Base-by-base conservation (phyloP, 768 basidiomycete species). In the Boletus vinaceobasis region DNA sequence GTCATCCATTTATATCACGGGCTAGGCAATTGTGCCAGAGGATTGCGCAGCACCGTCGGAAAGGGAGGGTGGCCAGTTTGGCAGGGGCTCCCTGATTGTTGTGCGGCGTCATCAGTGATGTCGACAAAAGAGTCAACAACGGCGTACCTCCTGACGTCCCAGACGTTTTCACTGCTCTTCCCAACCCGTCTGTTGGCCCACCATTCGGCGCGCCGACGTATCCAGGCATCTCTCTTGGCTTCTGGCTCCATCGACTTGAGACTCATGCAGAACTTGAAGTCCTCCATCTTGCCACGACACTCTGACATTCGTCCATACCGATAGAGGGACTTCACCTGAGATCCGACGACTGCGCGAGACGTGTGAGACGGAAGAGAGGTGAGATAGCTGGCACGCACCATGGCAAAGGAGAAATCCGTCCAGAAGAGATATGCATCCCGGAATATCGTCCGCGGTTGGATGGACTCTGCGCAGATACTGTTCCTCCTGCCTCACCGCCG, bases 241-340 rank as follows among this genome's bases (percentile, higher is more conserved):
- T 94, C 93, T 15, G 85, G 84, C 49, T 87, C 80, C 71, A 90
- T 75, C 13, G 82, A 77, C 71, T 93, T 96, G 57, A 88, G 74
- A 56, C 85, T 87, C 76, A 96, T 75, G 73, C 96, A 99, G 71
- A 90, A 96, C 72, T 97, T 97, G 80, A 96, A 95, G 63, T 96
- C 94, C 54, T 92, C 86, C 66, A 86, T 79, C 68, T 96, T 94
- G 43, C 78, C 77, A 0, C 75, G 76, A 72, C 95, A 98, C 51
- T 84, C 81, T 0, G 82, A 73, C 57, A 81, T 76, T 52, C 84
- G 80, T 7, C 96, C 96, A 60, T 87, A 85, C 65, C 96, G 83
- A 72, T 98, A 98, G 50, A 98, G 72, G 2, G 88, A 86, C 63
- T 86, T 88, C 46, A 93, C 70, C 71, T 98, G 96, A 19, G 83